These are phyloP conservation scores for Fraxinus velutina DNA, from an alignment of 305 asterid genomes.

Conservation along the genomic window DNA sequence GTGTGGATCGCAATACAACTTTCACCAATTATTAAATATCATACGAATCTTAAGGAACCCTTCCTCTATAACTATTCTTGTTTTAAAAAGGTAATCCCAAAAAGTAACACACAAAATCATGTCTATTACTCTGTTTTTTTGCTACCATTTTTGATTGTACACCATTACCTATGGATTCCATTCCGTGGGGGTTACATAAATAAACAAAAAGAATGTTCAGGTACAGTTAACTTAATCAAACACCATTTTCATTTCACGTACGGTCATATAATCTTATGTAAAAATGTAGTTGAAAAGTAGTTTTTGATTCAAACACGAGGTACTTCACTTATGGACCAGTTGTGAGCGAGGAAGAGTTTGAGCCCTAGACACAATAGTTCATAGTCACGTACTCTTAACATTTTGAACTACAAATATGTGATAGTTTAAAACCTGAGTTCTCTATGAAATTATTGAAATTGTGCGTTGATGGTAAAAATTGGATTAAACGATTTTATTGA, in stretches of 20 bases:
- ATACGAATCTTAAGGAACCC: slow-evolving; percentile 6
- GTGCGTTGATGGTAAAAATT: background rate
- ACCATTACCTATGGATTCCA: background rate
- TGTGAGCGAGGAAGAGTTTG: background rate
- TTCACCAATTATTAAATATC: slow-evolving; percentile 22
- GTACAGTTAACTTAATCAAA: background rate
- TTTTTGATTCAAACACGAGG: background rate
- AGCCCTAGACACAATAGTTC: background rate
- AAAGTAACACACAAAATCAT: background rate
- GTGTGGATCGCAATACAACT: slow-evolving; percentile 32
- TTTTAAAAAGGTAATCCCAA: background rate
- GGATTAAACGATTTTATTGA: too few relatives aligned
- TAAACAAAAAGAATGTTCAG: background rate
- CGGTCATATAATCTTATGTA: background rate
- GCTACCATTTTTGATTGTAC: background rate
- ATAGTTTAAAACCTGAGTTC: background rate
- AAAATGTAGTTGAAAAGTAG: background rate
- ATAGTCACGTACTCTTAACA: too few relatives aligned
- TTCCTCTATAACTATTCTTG: background rate
- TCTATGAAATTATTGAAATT: background rate
- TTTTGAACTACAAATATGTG: too few relatives aligned
- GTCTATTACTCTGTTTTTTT: background rate
- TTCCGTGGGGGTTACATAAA: background rate
- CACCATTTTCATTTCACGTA: background rate
- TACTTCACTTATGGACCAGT: background rate